Evolutionary conservation across 768 basidiomycete genomes (phyloP).

Genomic region (Xanthoconium stramineum): DNA sequence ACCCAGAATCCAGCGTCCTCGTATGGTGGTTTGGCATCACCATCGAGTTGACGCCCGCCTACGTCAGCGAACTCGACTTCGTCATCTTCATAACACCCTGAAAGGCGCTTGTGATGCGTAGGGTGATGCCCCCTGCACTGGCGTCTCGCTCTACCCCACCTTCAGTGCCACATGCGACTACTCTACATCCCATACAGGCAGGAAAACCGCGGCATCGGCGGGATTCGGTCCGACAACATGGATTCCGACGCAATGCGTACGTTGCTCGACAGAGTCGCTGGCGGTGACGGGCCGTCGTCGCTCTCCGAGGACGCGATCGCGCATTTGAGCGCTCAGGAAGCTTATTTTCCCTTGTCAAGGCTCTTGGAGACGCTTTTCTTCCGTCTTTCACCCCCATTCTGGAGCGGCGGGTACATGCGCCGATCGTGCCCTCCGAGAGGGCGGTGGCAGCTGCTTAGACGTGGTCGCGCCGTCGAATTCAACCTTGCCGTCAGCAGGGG

Average conservation of each 20-base stretch:
- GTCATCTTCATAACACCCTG: constrained; percentile 45
- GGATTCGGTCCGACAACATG: constrained; percentile 58
- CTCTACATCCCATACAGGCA: constrained; percentile 48
- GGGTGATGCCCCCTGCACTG: constrained; percentile 17
- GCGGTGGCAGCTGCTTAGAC: constrained; percentile 52
- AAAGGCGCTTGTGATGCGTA: constrained; percentile 43
- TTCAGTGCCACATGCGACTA: constrained; percentile 55
- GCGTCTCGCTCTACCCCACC: constrained; percentile 35
- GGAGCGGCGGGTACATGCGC: constrained; percentile 33
- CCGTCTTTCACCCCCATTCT: constrained; percentile 48
- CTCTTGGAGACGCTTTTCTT: constrained; percentile 43
- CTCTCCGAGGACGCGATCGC: constrained; percentile 4
- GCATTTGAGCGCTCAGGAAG: constrained; percentile 26
- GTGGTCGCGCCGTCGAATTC: constrained; percentile 56
- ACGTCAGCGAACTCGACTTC: constrained; percentile 45
- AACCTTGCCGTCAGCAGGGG: constrained; percentile 68
- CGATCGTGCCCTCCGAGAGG: constrained; percentile 22
- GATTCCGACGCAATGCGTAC: constrained; percentile 26
- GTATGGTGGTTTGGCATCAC: constrained; percentile 28
- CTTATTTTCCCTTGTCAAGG: constrained; percentile 45
- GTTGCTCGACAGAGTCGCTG: constrained; percentile 14
- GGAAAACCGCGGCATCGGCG: constrained; percentile 54
- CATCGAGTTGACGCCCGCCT: constrained; percentile 49
- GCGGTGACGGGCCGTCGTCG: too few species aligned
- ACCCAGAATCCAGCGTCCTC: constrained; percentile 4